Conservation (phyloP, 257 asterid species). For the Penstemon eatonii region DNA sequence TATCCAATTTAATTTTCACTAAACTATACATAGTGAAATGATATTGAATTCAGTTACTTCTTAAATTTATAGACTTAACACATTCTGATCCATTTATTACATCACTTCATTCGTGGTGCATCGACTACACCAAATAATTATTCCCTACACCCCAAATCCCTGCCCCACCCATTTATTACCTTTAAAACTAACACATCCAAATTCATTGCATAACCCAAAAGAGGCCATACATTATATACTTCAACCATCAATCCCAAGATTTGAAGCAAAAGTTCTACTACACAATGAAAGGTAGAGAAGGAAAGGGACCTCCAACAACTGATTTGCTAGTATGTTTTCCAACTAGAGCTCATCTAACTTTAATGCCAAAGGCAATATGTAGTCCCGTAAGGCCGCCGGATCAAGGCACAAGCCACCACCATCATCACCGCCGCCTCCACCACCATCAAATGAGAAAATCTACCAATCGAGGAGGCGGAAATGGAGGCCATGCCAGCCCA, state of each 20-base stretch:
- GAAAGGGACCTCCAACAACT: slow-evolving; percentile 72
- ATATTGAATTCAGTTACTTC: too few relatives aligned
- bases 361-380: slow-evolving; percentile 79
- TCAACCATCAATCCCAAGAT: slow-evolving; percentile 27
- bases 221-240: slow-evolving; percentile 2
- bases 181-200: slow-evolving; percentile 22
- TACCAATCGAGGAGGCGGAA: slow-evolving; percentile 28
- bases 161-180: slow-evolving; percentile 22
- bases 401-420: slow-evolving; percentile 39
- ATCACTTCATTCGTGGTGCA: too few relatives aligned
- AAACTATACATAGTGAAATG: too few relatives aligned
- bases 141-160: background rate
- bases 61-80: too few relatives aligned
- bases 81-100: too few relatives aligned
- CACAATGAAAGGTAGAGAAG: slow-evolving; percentile 63
- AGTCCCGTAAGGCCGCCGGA: slow-evolving; percentile 74
- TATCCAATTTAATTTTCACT: too few relatives aligned
- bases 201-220: background rate
- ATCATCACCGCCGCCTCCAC: slow-evolving; percentile 28
- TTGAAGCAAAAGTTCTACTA: slow-evolving; percentile 11
- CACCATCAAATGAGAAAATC: slow-evolving; percentile 37
- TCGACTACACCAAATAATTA: too few relatives aligned
- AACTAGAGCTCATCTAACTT: slow-evolving; percentile 68
- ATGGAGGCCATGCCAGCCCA: slow-evolving; percentile 48
- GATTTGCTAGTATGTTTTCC: slow-evolving; percentile 89